These are phyloP conservation scores for Malassezia slooffiae DNA, from an alignment of 1,284 basidiomycete genomes.

Conservation along the genomic window DNA sequence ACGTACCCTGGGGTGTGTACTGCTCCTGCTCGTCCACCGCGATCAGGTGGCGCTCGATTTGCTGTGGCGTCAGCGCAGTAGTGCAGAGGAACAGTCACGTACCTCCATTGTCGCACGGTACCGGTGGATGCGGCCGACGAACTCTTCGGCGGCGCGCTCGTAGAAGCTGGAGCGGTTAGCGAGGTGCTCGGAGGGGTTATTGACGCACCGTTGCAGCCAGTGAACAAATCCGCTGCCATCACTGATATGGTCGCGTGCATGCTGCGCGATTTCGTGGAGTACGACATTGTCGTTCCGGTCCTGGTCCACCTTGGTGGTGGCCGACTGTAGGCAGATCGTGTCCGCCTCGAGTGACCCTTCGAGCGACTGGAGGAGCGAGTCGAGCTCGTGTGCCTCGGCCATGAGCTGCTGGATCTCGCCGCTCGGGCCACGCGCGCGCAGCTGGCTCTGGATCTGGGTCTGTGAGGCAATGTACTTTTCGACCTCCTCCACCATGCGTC, in stretches of 20 bases:
- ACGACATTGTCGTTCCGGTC: slow-evolving; percentile 32
- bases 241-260: slow-evolving; percentile 25
- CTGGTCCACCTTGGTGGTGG: slow-evolving; percentile 23
- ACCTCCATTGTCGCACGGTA: slow-evolving; percentile 41
- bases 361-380: slow-evolving; percentile 25
- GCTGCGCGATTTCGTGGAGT: slow-evolving; percentile 30
- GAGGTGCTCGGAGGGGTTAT: slow-evolving; percentile 22
- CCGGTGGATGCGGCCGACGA: slow-evolving; percentile 27
- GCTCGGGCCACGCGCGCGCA: slow-evolving; percentile 27
- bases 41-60: slow-evolving; percentile 33
- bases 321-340: slow-evolving; percentile 16
- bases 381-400: slow-evolving; percentile 30
- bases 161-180: slow-evolving; percentile 35
- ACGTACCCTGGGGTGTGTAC: slow-evolving; percentile 31
- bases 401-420: slow-evolving; percentile 27
- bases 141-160: slow-evolving; percentile 22
- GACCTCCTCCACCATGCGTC: slow-evolving; percentile 36
- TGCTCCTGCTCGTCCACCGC: slow-evolving; percentile 25
- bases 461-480: slow-evolving; percentile 28
- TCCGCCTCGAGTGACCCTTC: slow-evolving; percentile 30
- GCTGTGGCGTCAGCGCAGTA: too few species aligned
- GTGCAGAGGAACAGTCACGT: too few species aligned
- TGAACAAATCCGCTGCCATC: slow-evolving; percentile 28
- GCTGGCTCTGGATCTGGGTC: slow-evolving; percentile 25
- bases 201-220: slow-evolving; percentile 33